Conservation (phyloP, 1,139 yeast genomes). For the Candida glucosophila region DNA sequence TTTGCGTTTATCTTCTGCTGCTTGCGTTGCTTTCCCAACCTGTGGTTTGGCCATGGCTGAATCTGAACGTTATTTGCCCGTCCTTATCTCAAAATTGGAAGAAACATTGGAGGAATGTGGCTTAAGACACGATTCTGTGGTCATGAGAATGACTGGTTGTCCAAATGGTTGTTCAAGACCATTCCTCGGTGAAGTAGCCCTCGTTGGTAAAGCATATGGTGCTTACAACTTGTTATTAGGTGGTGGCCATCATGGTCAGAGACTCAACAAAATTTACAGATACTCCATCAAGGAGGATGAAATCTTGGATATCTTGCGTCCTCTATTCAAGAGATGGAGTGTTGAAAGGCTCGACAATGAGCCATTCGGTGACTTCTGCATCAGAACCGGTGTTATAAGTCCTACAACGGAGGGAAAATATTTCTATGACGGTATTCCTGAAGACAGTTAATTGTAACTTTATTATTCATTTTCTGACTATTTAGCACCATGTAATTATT, state of each 20-base stretch:
- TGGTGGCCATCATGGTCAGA: constrained; percentile 92
- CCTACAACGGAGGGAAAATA: constrained; percentile 86
- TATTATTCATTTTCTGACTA: too few relatives aligned
- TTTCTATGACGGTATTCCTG: constrained; percentile 92
- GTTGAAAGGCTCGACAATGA: constrained; percentile 84
- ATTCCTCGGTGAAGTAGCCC: constrained; percentile 93
- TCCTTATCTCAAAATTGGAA: constrained; percentile 72
- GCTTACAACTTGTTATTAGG: constrained; percentile 93
- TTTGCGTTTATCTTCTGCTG: constrained; percentile 82
- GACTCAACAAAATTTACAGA: constrained; percentile 84
- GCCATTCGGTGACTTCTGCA: constrained; percentile 90
- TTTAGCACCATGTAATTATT: background rate
- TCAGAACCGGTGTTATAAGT: constrained; percentile 77
- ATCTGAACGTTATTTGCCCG: constrained; percentile 90
- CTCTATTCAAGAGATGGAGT: constrained; percentile 91
- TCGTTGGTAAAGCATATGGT: constrained; percentile 91
- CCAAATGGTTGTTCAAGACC: constrained; percentile 99
- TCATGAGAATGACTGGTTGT: constrained; percentile 99
- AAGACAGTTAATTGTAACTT: too few relatives aligned
- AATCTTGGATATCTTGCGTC: constrained; percentile 66
- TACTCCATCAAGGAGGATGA: constrained; percentile 89
- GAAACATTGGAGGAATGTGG: constrained; percentile 84
- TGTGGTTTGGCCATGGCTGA: constrained; percentile 99
- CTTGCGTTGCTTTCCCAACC: constrained; percentile 98
- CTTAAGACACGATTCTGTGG: constrained; percentile 86